Conservation (phyloP, 2,329 filamentous ascomycete species). For the Verticillium zaregamsianum region DNA sequence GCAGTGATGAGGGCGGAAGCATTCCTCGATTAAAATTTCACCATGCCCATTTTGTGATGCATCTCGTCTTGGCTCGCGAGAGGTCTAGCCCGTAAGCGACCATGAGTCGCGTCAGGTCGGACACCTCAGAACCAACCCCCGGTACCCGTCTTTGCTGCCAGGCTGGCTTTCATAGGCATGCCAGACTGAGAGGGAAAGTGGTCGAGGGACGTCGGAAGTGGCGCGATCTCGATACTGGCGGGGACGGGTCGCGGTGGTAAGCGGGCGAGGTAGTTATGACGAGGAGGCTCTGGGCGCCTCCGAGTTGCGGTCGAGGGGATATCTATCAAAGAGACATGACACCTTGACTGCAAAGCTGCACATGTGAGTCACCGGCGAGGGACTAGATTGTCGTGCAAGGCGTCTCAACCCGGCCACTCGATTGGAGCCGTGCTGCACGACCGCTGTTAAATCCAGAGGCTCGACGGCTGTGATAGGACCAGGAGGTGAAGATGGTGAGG, state of each 20-base stretch:
- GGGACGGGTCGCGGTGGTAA: neutral
- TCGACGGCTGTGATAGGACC: neutral
- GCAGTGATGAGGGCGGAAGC: neutral
- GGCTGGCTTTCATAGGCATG: neutral
- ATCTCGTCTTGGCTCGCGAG: neutral
- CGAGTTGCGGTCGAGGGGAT: neutral
- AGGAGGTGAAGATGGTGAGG: neutral
- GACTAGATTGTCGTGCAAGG: neutral
- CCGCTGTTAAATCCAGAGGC: neutral
- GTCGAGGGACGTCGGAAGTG: neutral
- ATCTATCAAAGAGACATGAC: neutral
- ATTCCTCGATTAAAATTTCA: no score
- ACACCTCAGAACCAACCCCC: neutral
- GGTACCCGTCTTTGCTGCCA: neutral
- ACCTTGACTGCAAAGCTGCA: neutral
- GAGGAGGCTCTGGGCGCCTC: neutral
- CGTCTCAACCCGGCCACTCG: neutral
- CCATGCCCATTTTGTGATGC: no score
- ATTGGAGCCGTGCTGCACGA: neutral
- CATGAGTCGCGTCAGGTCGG: neutral
- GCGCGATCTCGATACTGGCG: neutral
- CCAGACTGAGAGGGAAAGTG: neutral
- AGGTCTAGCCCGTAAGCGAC: neutral
- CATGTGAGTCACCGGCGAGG: neutral
- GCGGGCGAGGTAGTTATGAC: neutral